phyloP scores from a whole-genome alignment of 768 basidiomycete species.

The Trametes punicea region DNA sequence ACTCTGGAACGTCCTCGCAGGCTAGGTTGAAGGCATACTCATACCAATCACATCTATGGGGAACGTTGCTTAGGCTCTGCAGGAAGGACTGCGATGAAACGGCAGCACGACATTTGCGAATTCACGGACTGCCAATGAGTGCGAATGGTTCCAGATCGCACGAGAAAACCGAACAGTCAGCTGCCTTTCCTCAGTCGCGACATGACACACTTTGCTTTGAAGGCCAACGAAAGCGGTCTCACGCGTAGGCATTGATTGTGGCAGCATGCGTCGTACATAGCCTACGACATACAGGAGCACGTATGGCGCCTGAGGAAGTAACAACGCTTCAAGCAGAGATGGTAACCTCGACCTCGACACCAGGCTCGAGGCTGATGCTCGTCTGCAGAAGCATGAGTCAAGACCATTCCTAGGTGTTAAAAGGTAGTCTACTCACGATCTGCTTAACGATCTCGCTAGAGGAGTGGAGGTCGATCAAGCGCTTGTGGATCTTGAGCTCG shows the following conservation, averaged over 20 bases:
- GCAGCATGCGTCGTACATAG: constrained; percentile 9
- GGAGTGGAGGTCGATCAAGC: constrained; percentile 97
- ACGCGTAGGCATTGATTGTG: too few relatives aligned
- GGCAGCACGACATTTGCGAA: too few relatives aligned
- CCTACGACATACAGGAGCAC: constrained; percentile 15
- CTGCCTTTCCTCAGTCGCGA: too few relatives aligned
- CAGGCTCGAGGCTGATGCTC: constrained; percentile 97
- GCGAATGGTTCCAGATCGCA: too few relatives aligned
- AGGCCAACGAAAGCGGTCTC: too few relatives aligned
- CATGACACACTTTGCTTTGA: too few relatives aligned
- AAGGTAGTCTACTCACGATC: constrained; percentile 64
- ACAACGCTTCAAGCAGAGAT: constrained; percentile 60
- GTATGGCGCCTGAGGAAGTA: constrained; percentile 2
- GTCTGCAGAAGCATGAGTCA: constrained; percentile 51
- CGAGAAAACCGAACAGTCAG: too few relatives aligned
- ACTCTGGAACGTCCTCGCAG: background rate
- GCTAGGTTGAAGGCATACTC: too few relatives aligned
- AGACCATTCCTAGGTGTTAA: background rate
- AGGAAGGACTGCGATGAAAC: too few relatives aligned
- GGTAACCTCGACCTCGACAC: constrained; percentile 98
- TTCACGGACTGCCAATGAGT: too few relatives aligned
- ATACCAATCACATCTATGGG: too few relatives aligned
- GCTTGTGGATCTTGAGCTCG: constrained; percentile 99
- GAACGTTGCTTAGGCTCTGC: too few relatives aligned
- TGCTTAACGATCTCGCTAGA: constrained; percentile 99